These are phyloP conservation scores for Andrographis paniculata DNA, from an alignment of 305 asterid species.

Conservation along the genomic window DNA sequence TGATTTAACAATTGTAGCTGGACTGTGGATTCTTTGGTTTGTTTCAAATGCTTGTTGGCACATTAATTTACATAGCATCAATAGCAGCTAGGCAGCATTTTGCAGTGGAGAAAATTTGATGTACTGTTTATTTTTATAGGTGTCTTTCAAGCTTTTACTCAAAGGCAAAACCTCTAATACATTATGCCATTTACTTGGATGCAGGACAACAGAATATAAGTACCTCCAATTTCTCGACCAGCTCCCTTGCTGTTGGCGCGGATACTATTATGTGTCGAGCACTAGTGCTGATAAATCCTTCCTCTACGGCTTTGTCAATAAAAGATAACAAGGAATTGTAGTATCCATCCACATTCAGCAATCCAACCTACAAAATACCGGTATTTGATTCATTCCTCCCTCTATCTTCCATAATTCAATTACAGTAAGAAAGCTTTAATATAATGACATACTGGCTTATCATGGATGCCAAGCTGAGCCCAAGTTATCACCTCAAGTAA, in stretches of 20 bases:
- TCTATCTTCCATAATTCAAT: not conserved
- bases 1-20: too few species aligned
- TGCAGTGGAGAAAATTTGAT: too few species aligned
- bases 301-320: slow-evolving; percentile 89
- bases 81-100: too few species aligned
- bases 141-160: not conserved
- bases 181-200: too few species aligned
- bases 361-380: slow-evolving; percentile 56
- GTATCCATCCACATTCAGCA: slow-evolving; percentile 82
- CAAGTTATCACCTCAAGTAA: slow-evolving; percentile 89
- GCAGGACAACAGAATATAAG: too few species aligned
- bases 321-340: slow-evolving; percentile 67
- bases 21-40: too few species aligned
- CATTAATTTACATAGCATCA: too few species aligned
- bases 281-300: slow-evolving; percentile 68
- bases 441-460: slow-evolving; percentile 58
- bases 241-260: slow-evolving; percentile 76
- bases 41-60: too few species aligned
- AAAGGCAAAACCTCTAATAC: not conserved
- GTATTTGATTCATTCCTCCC: not conserved
- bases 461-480: slow-evolving; percentile 96
- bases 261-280: slow-evolving; percentile 85
- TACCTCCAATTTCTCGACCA: slow-evolving; percentile 87
- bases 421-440: not conserved
- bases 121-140: too few species aligned